These are phyloP conservation scores for Mucor racemosus DNA, from an alignment of 371 early-diverging fungal genomes.

Conservation along the genomic window DNA sequence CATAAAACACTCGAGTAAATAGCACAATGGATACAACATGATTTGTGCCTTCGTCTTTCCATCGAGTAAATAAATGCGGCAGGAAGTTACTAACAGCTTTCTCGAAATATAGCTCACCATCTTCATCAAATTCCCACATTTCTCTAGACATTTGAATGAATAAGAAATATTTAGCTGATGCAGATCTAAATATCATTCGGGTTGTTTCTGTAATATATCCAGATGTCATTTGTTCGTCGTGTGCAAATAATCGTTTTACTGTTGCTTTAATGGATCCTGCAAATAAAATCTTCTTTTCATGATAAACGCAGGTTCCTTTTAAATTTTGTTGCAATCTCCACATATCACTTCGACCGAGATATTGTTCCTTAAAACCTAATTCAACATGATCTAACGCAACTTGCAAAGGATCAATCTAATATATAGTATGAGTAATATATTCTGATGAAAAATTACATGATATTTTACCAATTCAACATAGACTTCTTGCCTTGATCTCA, in stretches of 20 bases:
- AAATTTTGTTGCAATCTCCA: slow-evolving; percentile 85
- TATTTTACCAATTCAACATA: slow-evolving; percentile 63
- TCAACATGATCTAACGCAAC: slow-evolving; percentile 84
- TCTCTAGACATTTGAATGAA: slow-evolving; percentile 96
- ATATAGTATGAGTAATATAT: slow-evolving; percentile 18
- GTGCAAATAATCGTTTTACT: slow-evolving; percentile 80
- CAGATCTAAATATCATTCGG: slow-evolving; percentile 90
- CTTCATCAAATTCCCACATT: slow-evolving; percentile 97
- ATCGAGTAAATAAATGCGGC: slow-evolving; percentile 86
- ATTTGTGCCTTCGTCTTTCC: slow-evolving; percentile 87
- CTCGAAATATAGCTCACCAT: slow-evolving; percentile 92
- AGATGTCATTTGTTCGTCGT: slow-evolving; percentile 54
- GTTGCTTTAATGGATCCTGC: slow-evolving; percentile 82
- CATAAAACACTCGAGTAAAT: slow-evolving; percentile 88
- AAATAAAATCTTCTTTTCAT: slow-evolving; percentile 77
- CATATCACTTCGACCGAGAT: slow-evolving; percentile 93
- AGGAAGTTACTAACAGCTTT: slow-evolving; percentile 89
- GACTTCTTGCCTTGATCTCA: slow-evolving; percentile 66
- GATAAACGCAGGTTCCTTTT: slow-evolving; percentile 74
- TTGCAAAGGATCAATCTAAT: slow-evolving; percentile 66
- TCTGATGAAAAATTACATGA: too few relatives aligned
- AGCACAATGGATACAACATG: slow-evolving; percentile 96
- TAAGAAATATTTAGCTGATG: slow-evolving; percentile 91
- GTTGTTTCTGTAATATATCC: slow-evolving; percentile 85
- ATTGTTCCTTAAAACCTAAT: slow-evolving; percentile 89